Evolutionary conservation across 2,329 filamentous ascomycete genomes (phyloP), one percentile per base, ranked within the genome.

Genomic region (Fusarium sp.): DNA sequence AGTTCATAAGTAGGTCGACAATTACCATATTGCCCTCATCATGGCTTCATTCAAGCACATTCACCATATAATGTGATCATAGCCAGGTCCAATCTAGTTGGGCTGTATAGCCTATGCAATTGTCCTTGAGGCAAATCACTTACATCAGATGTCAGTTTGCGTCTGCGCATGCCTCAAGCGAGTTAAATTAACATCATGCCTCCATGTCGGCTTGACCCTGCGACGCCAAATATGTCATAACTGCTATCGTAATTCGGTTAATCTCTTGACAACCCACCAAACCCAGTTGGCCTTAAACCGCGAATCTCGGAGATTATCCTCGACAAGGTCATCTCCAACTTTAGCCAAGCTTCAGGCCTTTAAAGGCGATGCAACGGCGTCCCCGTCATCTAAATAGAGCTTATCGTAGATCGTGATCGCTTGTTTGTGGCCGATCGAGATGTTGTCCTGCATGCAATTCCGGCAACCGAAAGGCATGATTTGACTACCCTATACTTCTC

Each of bases 301-400:
- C 61, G 85, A 52, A 37, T 84, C 78, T 56, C 85, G 81, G 47
- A 90, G 77, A 41, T 86, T 86, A 22, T 80, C 19, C 87, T 22
- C 88, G 79, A 1, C 89, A 88, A 0, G 87, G 87, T 71, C 87
- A 83, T 73, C 88, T 83, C 89, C 88, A 91, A 75, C 85, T 89
- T 17, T 76, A 75, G 1, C 46, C 39, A 56, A n/a, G 33, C 20
- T 86, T 87, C 80, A 91, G 83, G 11, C 80, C 80, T 53, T 83
- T 78, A 32, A 82, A 67, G n/a, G 0, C 83, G 79, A 77, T 22
- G 40, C 24, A 44, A 74, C 76, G 14, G 81, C 79, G 32, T 84
- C 81, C 32, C 78, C 81, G 17, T 80, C 74, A 8, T 82, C 77
- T 89, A 89, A 61, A 83, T 82, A 67, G 35, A 86, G 90, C 28